Conservation (phyloP, 192 early-diverging fungal genomes). For the Mortierella antarctica region DNA sequence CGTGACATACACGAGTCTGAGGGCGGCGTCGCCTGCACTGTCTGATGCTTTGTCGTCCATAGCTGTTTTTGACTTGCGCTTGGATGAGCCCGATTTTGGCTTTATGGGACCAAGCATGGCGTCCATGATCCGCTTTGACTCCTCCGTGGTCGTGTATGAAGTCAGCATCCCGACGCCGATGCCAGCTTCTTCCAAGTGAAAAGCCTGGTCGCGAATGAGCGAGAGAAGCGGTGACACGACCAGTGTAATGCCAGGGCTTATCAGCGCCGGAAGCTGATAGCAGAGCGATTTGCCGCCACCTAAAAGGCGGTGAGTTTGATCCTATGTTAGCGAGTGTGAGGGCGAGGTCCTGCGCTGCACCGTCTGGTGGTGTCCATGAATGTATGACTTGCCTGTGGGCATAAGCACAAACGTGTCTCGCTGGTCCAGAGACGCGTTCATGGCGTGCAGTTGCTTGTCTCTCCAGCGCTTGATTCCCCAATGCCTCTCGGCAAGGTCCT, state of each 20-base stretch:
- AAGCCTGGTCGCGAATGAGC: constrained; percentile 95
- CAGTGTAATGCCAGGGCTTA: constrained; percentile 83
- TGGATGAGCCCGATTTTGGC: constrained; percentile 42
- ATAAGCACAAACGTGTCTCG: constrained; percentile 94
- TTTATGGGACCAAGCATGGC: constrained; percentile 58
- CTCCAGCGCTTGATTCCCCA: constrained; percentile 65
- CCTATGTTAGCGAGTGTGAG: not conserved
- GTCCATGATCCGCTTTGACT: constrained; percentile 66
- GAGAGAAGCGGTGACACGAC: constrained; percentile 95
- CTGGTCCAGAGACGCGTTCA: constrained; percentile 84
- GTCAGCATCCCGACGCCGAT: constrained; percentile 52
- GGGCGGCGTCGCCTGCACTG: not conserved
- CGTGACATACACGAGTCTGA: constrained; percentile 87
- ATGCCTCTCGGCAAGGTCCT: constrained; percentile 45
- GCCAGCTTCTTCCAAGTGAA: constrained; percentile 67
- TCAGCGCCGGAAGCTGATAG: constrained; percentile 88
- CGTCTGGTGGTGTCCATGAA: not conserved
- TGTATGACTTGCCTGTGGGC: constrained; percentile 80
- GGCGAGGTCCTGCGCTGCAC: not conserved
- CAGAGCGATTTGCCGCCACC: constrained; percentile 94
- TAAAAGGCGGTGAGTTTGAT: not conserved
- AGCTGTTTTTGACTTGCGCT: constrained; percentile 5
- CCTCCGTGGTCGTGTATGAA: constrained; percentile 46
- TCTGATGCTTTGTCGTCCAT: not conserved
- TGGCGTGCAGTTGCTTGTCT: constrained; percentile 85